Conservation (phyloP, 2,329 filamentous ascomycete genomes). For the Fusarium sp. region DNA sequence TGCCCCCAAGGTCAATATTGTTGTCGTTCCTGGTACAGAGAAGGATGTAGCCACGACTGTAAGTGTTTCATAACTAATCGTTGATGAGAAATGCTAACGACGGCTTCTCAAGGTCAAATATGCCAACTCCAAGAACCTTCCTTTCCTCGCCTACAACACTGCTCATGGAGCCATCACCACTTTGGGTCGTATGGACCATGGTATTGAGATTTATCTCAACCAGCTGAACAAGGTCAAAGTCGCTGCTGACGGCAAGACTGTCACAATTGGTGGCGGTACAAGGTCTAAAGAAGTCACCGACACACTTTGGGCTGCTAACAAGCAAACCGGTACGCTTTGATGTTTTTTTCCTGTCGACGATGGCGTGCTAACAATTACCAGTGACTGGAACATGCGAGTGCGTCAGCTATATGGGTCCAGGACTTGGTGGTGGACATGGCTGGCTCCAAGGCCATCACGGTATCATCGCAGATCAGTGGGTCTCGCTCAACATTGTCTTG, state of each 20-base stretch:
- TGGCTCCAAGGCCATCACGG: constrained; percentile 44
- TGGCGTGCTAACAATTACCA: neutral
- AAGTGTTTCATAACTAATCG: neutral
- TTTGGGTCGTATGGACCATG: constrained; percentile 57
- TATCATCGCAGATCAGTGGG: constrained; percentile 47
- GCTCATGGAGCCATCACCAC: constrained; percentile 62
- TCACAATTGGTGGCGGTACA: constrained; percentile 59
- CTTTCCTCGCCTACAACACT: constrained; percentile 63
- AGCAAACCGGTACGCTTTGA: constrained; percentile 55
- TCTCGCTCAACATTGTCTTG: constrained; percentile 46
- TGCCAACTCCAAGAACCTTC: constrained; percentile 56
- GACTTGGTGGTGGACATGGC: constrained; percentile 46
- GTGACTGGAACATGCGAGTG: constrained; percentile 41
- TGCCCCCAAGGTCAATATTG: constrained; percentile 54
- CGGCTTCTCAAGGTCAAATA: constrained; percentile 45
- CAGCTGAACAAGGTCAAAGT: constrained; percentile 56
- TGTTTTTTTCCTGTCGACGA: too few relatives aligned
- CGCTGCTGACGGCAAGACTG: constrained; percentile 54
- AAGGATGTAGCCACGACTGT: constrained; percentile 60
- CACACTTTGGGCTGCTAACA: constrained; percentile 59
- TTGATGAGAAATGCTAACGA: neutral
- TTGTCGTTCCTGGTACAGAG: constrained; percentile 58
- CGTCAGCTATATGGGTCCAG: constrained; percentile 44
- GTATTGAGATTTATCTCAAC: constrained; percentile 60
- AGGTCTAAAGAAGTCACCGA: constrained; percentile 57